phyloP scores from a whole-genome alignment of 768 basidiomycete genomes.

The Agaricus subrufescens region DNA sequence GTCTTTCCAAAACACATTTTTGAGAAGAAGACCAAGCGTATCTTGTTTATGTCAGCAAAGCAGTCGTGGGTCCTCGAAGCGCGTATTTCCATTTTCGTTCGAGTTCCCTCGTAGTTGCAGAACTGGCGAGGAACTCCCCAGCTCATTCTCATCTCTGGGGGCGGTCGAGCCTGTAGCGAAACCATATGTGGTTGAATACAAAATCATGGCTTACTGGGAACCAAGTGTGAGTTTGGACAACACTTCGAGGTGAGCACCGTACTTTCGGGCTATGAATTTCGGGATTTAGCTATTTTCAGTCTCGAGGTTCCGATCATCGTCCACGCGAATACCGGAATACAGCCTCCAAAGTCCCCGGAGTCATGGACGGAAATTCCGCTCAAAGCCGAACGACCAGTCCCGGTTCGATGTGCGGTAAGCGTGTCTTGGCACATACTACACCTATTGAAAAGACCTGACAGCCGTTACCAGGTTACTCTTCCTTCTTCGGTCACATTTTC shows the following conservation, averaged over 20 bases:
- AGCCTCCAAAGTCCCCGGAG: conserved; percentile 30
- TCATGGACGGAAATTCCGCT: conserved; percentile 71
- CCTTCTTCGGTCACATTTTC: conserved; percentile 59
- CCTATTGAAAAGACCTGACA: conserved; percentile 3
- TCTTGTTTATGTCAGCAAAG: conserved; percentile 28
- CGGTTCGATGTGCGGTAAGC: conserved; percentile 64
- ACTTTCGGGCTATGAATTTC: conserved; percentile 2
- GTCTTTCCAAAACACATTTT: conserved; percentile 39
- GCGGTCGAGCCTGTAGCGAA: conserved; percentile 20
- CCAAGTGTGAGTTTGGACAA: conserved; percentile 38
- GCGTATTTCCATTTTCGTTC: conserved; percentile 48
- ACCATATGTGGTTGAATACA: conserved; percentile 46
- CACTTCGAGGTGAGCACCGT: conserved; percentile 41
- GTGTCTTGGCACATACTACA: conserved; percentile 10
- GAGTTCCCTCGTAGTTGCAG: conserved; percentile 46
- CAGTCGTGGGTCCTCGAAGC: conserved; percentile 26
- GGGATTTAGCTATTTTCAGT: conserved; percentile 26
- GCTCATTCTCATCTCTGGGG: conserved; percentile 44
- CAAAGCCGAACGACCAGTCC: conserved; percentile 54
- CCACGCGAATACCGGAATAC: conserved; percentile 58
- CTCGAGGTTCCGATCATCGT: conserved; percentile 62
- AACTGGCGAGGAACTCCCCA: conserved; percentile 56
- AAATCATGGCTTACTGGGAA: conserved; percentile 56
- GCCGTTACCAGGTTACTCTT: conserved; percentile 49
- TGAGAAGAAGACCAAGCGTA: conserved; percentile 40